A percentile compares a stretch with the other conserved stretches of the same genome.
These are phyloP conservation scores for Trametes coccinea DNA, from an alignment of 768 basidiomycete species.

Conservation along the genomic window DNA sequence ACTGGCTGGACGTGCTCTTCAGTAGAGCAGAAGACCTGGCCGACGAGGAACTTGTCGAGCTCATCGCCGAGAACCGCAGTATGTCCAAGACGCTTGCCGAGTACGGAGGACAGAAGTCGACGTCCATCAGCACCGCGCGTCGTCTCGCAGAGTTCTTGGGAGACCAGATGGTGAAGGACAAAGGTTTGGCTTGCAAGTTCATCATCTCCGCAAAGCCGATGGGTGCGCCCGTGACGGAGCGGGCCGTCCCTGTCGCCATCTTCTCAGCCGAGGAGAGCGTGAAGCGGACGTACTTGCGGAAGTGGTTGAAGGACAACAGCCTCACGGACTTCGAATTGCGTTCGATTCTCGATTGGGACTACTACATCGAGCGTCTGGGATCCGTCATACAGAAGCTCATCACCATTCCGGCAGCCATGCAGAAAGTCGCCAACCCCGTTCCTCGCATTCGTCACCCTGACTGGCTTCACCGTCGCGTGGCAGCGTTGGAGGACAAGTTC, in stretches of 20 bases:
- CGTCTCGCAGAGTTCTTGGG: constrained; percentile 96
- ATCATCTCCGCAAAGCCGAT: constrained; percentile 94
- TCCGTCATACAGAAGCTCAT: constrained; percentile 99
- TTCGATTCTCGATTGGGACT: constrained; percentile 95
- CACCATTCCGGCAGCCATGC: constrained; percentile 98
- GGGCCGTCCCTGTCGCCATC: constrained; percentile 95
- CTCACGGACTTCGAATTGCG: constrained; percentile 87
- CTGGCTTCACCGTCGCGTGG: constrained; percentile 92
- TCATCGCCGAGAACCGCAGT: constrained; percentile 97
- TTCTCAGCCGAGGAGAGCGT: constrained; percentile 94
- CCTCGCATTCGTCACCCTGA: constrained; percentile 95
- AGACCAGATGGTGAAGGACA: constrained; percentile 99
- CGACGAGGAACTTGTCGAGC: constrained; percentile 93
- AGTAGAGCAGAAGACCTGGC: constrained; percentile 79
- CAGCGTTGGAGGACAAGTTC: constrained; percentile 90
- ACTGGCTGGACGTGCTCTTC: constrained; percentile 96
- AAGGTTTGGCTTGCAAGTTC: constrained; percentile 97
- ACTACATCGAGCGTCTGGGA: constrained; percentile 96
- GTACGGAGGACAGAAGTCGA: constrained; percentile 96
- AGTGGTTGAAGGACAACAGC: constrained; percentile 95
- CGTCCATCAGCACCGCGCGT: constrained; percentile 94
- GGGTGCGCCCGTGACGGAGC: constrained; percentile 94
- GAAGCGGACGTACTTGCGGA: constrained; percentile 87
- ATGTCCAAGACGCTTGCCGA: constrained; percentile 97
- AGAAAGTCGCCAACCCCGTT: constrained; percentile 95